Conservation (phyloP, 306 rosid genomes). For the Fragaria ananassa region DNA sequence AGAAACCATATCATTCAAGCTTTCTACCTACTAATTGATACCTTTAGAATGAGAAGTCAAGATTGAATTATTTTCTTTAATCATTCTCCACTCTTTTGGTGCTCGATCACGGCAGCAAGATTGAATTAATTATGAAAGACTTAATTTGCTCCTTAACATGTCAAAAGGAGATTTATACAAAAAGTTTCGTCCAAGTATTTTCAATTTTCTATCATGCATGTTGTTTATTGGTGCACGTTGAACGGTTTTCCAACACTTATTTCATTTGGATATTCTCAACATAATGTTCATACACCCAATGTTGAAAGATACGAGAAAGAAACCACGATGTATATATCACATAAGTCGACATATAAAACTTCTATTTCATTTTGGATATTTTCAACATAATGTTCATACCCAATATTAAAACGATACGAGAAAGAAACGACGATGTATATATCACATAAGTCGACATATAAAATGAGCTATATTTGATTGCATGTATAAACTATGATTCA, state of each 20-base stretch:
- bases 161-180: background rate
- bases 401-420: too few relatives aligned
- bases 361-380: too few relatives aligned
- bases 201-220: background rate
- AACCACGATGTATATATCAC: too few relatives aligned
- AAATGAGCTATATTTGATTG: too few relatives aligned
- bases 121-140: background rate
- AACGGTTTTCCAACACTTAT: background rate
- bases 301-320: too few relatives aligned
- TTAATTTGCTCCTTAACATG: background rate
- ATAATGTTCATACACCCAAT: too few relatives aligned
- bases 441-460: too few relatives aligned
- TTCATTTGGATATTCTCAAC: background rate
- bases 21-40: background rate
- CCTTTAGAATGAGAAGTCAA: constrained; percentile 18
- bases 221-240: background rate
- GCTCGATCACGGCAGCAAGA: constrained; percentile 3
- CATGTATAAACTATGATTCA: too few relatives aligned
- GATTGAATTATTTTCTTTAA: background rate
- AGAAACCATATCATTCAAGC: background rate
- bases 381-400: too few relatives aligned
- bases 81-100: constrained; percentile 9
- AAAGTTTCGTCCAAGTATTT: background rate
- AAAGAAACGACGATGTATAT: too few relatives aligned
- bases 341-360: too few relatives aligned